Conservation (phyloP, 2,329 filamentous ascomycete genomes). For the Exophiala lecanii-corni region DNA sequence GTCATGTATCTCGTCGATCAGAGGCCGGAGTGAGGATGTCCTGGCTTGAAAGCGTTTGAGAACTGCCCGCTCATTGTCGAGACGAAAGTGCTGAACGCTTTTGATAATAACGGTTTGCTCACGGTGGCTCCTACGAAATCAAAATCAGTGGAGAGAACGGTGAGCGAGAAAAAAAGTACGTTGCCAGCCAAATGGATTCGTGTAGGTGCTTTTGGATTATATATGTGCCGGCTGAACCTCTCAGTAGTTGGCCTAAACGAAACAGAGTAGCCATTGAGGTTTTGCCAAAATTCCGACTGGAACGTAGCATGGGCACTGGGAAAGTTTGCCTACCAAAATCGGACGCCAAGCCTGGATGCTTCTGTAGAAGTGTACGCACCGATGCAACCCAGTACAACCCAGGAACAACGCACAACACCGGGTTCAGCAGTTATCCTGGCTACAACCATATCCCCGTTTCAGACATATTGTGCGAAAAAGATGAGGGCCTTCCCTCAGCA, state of each 20-base stretch:
- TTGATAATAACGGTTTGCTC: not conserved
- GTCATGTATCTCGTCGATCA: slow-evolving; percentile 11
- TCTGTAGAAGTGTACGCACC: too few species aligned
- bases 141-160: slow-evolving; percentile 1
- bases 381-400: too few species aligned
- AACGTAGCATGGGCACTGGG: not conserved
- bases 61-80: slow-evolving; percentile 28
- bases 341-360: too few species aligned
- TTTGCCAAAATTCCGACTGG: slow-evolving; percentile 27
- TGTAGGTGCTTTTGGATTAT: not conserved
- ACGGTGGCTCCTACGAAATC: not conserved
- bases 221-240: not conserved
- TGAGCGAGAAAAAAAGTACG: slow-evolving; percentile 26
- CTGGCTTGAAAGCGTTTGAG: slow-evolving; percentile 26
- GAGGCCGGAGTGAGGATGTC: slow-evolving; percentile 6
- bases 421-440: too few species aligned
- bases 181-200: not conserved
- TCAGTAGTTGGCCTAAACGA: not conserved
- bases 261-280: not conserved
- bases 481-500: slow-evolving; percentile 33
- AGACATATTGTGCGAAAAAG: slow-evolving; percentile 38
- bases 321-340: too few species aligned
- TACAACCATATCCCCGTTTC: slow-evolving; percentile 38
- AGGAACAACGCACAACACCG: too few species aligned
- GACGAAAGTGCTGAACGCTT: not conserved